Conservation (phyloP, 805 yeast species). For the Candida vaughaniae region DNA sequence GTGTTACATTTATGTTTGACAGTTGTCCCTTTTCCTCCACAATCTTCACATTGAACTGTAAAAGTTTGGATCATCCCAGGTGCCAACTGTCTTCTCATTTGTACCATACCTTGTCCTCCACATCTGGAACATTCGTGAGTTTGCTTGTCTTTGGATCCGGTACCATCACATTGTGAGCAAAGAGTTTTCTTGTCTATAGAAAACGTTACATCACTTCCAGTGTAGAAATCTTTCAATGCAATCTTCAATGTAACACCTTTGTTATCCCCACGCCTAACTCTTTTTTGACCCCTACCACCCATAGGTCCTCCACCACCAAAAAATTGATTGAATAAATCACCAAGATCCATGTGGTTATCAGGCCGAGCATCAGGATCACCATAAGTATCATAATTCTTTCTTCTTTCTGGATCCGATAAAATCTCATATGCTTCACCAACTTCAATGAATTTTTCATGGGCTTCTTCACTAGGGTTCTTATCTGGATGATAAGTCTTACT, state of each 20-base stretch:
- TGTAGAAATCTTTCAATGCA: slow-evolving; percentile 63
- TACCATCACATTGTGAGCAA: slow-evolving; percentile 78
- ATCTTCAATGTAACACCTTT: slow-evolving; percentile 56
- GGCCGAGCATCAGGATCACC: slow-evolving; percentile 65
- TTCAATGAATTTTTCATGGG: slow-evolving; percentile 84
- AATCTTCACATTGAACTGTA: slow-evolving; percentile 74
- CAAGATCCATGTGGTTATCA: slow-evolving; percentile 30
- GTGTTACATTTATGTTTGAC: slow-evolving; percentile 62
- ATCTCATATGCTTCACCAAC: slow-evolving; percentile 93
- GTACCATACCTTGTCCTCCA: slow-evolving; percentile 68
- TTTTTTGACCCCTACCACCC: slow-evolving; percentile 22
- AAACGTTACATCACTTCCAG: slow-evolving; percentile 65
- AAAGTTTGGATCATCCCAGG: slow-evolving; percentile 89
- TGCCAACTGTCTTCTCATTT: slow-evolving; percentile 72
- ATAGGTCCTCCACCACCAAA: slow-evolving; percentile 33
- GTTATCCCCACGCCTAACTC: slow-evolving; percentile 61
- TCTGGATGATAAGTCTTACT: slow-evolving; percentile 93
- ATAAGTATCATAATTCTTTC: slow-evolving; percentile 64
- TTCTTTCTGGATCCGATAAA: slow-evolving; percentile 67
- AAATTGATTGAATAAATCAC: slow-evolving; percentile 58
- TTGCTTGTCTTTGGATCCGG: slow-evolving; percentile 81
- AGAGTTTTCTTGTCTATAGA: slow-evolving; percentile 66
- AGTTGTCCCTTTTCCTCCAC: slow-evolving; percentile 74
- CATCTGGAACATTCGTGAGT: slow-evolving; percentile 66
- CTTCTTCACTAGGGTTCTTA: slow-evolving; percentile 81